These are phyloP conservation scores for Imleria badia DNA, from an alignment of 768 basidiomycete species.

Conservation along the genomic window DNA sequence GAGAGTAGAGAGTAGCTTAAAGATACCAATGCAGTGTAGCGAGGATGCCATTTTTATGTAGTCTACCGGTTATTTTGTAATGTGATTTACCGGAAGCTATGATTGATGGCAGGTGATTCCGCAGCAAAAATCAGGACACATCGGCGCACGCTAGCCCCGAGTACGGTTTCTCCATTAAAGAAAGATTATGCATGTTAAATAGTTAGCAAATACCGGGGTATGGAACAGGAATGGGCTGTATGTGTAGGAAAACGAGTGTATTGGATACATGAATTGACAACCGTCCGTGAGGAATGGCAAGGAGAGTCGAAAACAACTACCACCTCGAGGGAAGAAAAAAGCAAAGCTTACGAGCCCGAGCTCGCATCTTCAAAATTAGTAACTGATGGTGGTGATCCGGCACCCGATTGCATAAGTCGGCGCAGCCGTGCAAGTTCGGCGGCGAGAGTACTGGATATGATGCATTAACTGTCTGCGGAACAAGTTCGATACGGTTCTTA, in stretches of 20 bases:
- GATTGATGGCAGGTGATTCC: background rate
- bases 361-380: constrained; percentile 11
- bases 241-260: constrained; percentile 29
- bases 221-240: constrained; percentile 25
- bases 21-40: no score
- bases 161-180: background rate
- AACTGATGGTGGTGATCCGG: constrained; percentile 29
- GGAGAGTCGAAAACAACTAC: constrained; percentile 6
- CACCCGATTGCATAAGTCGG: constrained; percentile 66
- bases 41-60: no score
- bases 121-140: no score
- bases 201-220: constrained; percentile 24
- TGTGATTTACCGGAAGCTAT: no score
- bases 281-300: constrained; percentile 19
- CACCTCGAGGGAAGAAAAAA: background rate
- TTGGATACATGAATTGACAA: constrained; percentile 33
- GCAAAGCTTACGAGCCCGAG: constrained; percentile 12
- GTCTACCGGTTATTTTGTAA: no score
- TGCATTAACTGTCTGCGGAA: background rate
- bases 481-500: constrained; percentile 32
- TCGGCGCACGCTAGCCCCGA: background rate
- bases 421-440: constrained; percentile 67
- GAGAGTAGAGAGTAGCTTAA: no score
- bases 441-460: constrained; percentile 47
- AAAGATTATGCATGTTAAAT: constrained; percentile 10